Evolutionary conservation across 129 eudicot genomes (phyloP).

Genomic region (Cynara cardunculus): DNA sequence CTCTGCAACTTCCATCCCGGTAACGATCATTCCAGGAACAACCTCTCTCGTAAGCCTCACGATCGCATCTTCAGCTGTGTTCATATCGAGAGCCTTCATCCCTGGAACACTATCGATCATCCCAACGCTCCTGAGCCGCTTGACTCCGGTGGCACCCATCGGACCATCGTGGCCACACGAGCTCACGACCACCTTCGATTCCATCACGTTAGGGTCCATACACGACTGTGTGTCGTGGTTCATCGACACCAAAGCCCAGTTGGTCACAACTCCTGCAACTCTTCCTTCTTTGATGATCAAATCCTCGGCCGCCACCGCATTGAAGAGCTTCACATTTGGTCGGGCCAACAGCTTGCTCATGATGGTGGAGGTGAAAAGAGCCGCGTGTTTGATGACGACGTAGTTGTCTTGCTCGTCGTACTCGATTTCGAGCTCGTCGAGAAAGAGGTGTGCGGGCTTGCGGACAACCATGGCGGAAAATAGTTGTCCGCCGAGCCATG

Average conservation of each 20-base stretch:
- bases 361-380: constrained; percentile 72
- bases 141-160: constrained; percentile 75
- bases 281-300: constrained; percentile 57
- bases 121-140: constrained; percentile 64
- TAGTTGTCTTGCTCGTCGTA: constrained; percentile 62
- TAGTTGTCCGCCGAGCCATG: constrained; percentile 80
- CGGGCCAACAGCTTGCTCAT: constrained; percentile 68
- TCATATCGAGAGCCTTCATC: constrained; percentile 77
- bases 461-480: constrained; percentile 74
- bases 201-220: constrained; percentile 86
- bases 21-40: constrained; percentile 74
- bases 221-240: constrained; percentile 77
- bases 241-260: constrained; percentile 74
- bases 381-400: constrained; percentile 73
- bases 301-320: constrained; percentile 81
- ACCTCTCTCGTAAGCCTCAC: constrained; percentile 65
- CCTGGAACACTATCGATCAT: constrained; percentile 68
- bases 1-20: constrained; percentile 84
- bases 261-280: constrained; percentile 65
- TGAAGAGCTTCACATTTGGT: constrained; percentile 73
- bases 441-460: constrained; percentile 57
- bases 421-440: constrained; percentile 53
- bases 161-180: constrained; percentile 84
- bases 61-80: constrained; percentile 69
- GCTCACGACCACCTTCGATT: constrained; percentile 70